phyloP scores from a whole-genome alignment of 768 basidiomycete species.

The Trametes punicea region DNA sequence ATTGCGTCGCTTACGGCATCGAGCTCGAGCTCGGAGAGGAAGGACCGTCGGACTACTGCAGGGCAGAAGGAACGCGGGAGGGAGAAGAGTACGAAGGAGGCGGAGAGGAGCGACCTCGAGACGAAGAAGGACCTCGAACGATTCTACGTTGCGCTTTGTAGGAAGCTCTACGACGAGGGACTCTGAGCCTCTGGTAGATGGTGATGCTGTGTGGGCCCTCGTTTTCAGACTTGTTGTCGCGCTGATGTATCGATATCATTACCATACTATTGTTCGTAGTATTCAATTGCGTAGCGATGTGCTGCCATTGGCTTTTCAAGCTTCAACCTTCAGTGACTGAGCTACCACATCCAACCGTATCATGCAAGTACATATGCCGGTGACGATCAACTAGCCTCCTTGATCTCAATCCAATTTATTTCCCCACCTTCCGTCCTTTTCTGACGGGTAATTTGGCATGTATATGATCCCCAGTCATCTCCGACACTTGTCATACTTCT shows the following conservation, averaged over 20 bases:
- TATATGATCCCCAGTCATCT: no score
- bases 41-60: background rate
- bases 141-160: constrained; percentile 85
- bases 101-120: constrained; percentile 43
- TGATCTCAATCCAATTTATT: no score
- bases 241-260: background rate
- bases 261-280: background rate
- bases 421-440: no score
- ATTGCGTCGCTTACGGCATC: constrained; percentile 1
- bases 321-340: no score
- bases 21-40: constrained; percentile 3
- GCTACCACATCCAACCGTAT: no score
- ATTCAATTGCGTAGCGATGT: background rate
- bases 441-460: no score
- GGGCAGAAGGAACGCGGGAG: constrained; percentile 9
- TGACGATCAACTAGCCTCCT: no score
- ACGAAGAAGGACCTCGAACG: constrained; percentile 78
- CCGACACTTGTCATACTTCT: no score
- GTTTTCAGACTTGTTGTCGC: background rate
- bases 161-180: constrained; percentile 92
- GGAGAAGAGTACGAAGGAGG: constrained; percentile 16
- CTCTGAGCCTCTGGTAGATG: constrained; percentile 49
- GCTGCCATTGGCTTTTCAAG: no score
- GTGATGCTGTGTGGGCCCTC: background rate
- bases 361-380: no score